Percentiles rank a stretch among this genome's conserved stretches.
These are phyloP conservation scores for Stenogyne calaminthoides DNA, from an alignment of 305 asterid genomes.

Conservation along the genomic window DNA sequence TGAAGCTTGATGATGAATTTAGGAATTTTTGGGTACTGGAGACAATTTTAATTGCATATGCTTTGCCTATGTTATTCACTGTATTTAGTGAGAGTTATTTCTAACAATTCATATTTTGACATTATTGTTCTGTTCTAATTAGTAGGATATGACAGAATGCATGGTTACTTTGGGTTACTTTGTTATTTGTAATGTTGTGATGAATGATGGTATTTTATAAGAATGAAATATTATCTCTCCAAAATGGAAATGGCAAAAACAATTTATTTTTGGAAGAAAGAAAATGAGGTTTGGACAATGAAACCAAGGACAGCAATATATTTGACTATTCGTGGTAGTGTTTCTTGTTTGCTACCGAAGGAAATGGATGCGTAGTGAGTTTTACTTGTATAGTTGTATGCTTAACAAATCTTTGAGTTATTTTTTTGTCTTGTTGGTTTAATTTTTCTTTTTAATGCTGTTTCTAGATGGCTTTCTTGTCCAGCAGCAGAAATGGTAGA, in stretches of 20 bases:
- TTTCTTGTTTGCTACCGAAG: not conserved
- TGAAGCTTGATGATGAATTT: not conserved
- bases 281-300: constrained; percentile 10
- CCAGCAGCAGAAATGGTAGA: constrained; percentile 99
- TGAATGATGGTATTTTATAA: not conserved
- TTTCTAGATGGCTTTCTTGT: constrained; percentile 84
- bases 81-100: not conserved
- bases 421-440: constrained; percentile 9
- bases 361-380: not conserved
- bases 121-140: not conserved
- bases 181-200: not conserved
- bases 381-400: not conserved
- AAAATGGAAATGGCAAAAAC: not conserved
- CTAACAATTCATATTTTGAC: not conserved
- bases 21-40: constrained; percentile 2
- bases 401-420: not conserved
- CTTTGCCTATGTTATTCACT: not conserved
- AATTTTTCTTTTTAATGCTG: constrained; percentile 2
- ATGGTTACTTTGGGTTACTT: too few species aligned
- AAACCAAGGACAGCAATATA: not conserved
- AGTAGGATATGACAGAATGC: not conserved
- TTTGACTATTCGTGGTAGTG: not conserved
- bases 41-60: not conserved
- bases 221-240: not conserved
- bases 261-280: not conserved